Evolutionary conservation across 192 early-diverging fungal species (phyloP).

Genomic region (Pilaira anomala): DNA sequence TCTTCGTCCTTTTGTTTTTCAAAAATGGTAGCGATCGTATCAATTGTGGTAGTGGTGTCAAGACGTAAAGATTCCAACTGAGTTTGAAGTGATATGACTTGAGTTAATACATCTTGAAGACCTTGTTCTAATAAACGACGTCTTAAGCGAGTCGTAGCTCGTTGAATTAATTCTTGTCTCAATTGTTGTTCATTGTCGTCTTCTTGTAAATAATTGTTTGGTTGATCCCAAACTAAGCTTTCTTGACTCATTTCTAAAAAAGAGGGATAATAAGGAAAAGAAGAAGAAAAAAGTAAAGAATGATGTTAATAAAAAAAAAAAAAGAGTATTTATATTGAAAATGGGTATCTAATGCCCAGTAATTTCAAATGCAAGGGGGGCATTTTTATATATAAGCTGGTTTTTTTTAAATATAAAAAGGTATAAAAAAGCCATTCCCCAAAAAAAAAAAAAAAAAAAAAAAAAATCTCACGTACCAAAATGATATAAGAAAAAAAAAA

Average conservation of each 20-base stretch:
- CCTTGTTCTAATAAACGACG: slow-evolving; percentile 24
- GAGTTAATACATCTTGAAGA: slow-evolving; percentile 8
- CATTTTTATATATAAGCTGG: no score
- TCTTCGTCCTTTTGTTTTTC: neutral
- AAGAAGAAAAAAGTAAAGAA: slow-evolving; percentile 7
- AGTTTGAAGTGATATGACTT: neutral
- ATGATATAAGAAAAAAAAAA: no score
- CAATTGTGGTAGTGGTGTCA: slow-evolving; percentile 11
- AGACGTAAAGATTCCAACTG: slow-evolving; percentile 14
- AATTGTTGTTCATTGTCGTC: slow-evolving; percentile 11
- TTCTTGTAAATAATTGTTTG: neutral
- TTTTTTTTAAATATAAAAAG: no score
- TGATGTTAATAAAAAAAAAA: neutral
- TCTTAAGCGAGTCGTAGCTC: slow-evolving; percentile 26
- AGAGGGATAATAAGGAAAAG: neutral
- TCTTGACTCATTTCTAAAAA: slow-evolving; percentile 3
- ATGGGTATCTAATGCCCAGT: no score
- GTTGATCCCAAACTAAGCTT: neutral
- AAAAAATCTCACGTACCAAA: no score
- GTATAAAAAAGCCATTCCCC: no score
- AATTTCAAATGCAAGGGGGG: no score
- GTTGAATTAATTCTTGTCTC: slow-evolving; percentile 23
- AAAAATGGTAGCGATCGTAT: neutral
- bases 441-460: no score
- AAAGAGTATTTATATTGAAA: no score